phyloP scores from a whole-genome alignment of 129 eudicot genomes.

The Logfia minima region DNA sequence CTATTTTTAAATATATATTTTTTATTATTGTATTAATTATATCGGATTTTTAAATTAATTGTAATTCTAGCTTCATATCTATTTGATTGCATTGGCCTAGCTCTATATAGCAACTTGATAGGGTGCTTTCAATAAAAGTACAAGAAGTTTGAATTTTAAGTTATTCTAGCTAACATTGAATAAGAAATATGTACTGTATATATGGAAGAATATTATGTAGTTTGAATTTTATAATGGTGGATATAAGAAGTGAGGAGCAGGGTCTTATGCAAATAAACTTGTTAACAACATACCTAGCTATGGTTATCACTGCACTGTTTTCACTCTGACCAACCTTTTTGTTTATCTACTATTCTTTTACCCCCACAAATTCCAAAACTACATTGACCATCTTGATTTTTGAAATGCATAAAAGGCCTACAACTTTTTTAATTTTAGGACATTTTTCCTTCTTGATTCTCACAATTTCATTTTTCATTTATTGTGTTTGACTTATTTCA shows the following conservation, averaged over 20 bases:
- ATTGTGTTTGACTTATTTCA: slow-evolving; percentile 35
- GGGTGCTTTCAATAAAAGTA: background rate
- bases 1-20: too few species aligned
- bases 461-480: slow-evolving; percentile 25
- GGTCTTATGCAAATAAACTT: slow-evolving; percentile 4
- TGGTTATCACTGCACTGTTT: slow-evolving; percentile 32
- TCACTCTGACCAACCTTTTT: slow-evolving; percentile 34
- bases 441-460: slow-evolving; percentile 27
- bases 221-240: slow-evolving; percentile 7
- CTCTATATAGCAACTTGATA: background rate
- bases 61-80: too few species aligned
- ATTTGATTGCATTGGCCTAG: too few species aligned
- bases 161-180: too few species aligned
- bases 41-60: too few species aligned
- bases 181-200: background rate
- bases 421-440: slow-evolving; percentile 23
- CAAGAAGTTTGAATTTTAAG: background rate
- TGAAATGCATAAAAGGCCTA: slow-evolving; percentile 41
- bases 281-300: slow-evolving; percentile 43
- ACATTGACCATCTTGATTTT: slow-evolving; percentile 40
- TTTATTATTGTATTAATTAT: too few species aligned
- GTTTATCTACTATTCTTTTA: slow-evolving; percentile 38
- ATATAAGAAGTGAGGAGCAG: slow-evolving; percentile 5
- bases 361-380: slow-evolving; percentile 41
- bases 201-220: background rate